phyloP scores from a whole-genome alignment of 2,329 filamentous ascomycete species.

The Uncinocarpus reesii region DNA sequence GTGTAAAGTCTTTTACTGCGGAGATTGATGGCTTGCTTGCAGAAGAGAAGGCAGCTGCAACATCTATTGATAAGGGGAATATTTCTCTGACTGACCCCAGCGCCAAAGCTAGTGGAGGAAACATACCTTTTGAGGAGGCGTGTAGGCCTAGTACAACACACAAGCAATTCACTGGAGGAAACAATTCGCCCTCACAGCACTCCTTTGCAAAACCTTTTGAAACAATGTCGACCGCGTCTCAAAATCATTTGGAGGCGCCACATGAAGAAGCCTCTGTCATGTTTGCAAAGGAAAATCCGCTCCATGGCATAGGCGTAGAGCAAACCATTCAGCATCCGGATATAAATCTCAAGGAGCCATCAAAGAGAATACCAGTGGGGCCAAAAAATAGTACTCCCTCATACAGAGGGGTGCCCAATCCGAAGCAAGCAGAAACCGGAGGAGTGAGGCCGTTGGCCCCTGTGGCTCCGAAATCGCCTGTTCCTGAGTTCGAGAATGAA shows the following conservation, averaged over 20 bases:
- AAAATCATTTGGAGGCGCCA: background rate
- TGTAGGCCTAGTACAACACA: background rate
- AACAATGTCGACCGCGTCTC: background rate
- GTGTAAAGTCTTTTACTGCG: constrained; percentile 11
- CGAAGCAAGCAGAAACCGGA: background rate
- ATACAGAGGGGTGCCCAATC: background rate
- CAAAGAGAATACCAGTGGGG: constrained; percentile 3
- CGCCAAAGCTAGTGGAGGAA: background rate
- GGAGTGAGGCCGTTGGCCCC: background rate
- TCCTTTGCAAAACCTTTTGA: background rate
- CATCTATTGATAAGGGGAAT: constrained; percentile 13
- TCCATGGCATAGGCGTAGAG: constrained; percentile 9
- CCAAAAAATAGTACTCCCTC: background rate
- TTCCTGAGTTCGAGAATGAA: constrained; percentile 12
- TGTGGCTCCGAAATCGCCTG: background rate
- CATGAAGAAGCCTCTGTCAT: background rate
- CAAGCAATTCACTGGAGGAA: background rate
- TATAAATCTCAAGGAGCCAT: constrained; percentile 16
- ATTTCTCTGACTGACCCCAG: background rate
- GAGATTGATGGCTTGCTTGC: constrained; percentile 19
- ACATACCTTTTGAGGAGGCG: background rate
- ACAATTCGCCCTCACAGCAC: background rate
- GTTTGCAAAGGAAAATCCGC: background rate
- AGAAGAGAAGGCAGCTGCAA: constrained; percentile 17
- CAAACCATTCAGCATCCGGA: constrained; percentile 15